Percentiles rank a stretch among this genome's conserved stretches.
phyloP scores from a whole-genome alignment of 257 asterid genomes.

The Gentiana dahurica region DNA sequence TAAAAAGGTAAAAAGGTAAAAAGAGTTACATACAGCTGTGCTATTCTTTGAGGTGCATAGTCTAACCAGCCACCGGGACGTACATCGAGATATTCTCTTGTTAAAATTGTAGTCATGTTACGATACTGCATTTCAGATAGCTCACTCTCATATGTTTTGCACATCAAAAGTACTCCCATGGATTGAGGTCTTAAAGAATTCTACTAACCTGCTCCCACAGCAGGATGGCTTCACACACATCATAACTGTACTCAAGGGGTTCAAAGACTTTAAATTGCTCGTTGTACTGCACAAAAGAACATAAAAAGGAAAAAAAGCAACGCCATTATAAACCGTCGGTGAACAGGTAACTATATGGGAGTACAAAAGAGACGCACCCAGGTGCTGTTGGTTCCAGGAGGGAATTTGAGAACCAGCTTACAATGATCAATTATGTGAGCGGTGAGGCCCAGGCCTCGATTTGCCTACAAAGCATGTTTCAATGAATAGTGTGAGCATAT shows the following conservation, averaged over 20 bases:
- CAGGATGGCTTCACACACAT: conserved; percentile 79
- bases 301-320: neutral
- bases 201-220: conserved; percentile 91
- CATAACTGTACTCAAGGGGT: conserved; percentile 88
- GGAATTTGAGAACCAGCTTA: conserved; percentile 82
- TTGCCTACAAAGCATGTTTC: conserved; percentile 50
- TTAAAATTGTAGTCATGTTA: conserved; percentile 97
- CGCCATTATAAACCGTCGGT: neutral
- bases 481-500: neutral
- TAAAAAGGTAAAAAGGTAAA: conserved; percentile 7
- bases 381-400: conserved; percentile 89
- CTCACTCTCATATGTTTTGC: conserved; percentile 20
- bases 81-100: conserved; percentile 89
- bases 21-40: conserved; percentile 61
- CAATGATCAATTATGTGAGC: conserved; percentile 87
- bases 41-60: conserved; percentile 90
- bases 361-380: conserved; percentile 54
- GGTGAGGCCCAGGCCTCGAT: conserved; percentile 89
- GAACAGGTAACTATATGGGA: neutral
- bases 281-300: conserved; percentile 56
- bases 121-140: conserved; percentile 86
- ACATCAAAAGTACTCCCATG: conserved; percentile 9
- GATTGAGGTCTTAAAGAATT: conserved; percentile 5
- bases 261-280: conserved; percentile 80
- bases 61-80: conserved; percentile 97